Base-by-base conservation (phyloP, 768 basidiomycete genomes). In the Mycena amicta region DNA sequence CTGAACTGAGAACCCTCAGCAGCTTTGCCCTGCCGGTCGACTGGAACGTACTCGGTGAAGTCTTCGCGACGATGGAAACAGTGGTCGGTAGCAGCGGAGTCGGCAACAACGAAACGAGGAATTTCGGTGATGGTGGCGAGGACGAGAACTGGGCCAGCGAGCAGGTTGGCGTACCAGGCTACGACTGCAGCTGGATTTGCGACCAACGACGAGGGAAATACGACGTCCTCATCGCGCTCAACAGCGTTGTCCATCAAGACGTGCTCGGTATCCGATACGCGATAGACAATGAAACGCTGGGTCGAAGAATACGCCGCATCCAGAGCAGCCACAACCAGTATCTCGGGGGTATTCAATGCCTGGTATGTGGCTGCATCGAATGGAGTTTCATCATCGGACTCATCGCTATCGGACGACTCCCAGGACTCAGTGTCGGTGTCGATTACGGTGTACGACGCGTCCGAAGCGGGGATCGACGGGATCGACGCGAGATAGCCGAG, bases 71-170 rank as follows among this genome's bases (percentile, higher is more conserved):
- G 5, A 4, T 50, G 16, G 46, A 61, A 61, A 22, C 60, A 61
- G 16, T 61, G 60, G 8, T 61, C 60, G 3, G 55, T 61, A 1
- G 55, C 60, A 0, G 54, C 60, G 2, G 60, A 61, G 25, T 61
- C 60, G 2, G 51, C 31, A n/a, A 61, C 59, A 5, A 37, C 52
- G 52, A 37, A 26, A 30, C 20, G 20, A 8, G 43, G 43, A 8
- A 22, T 12, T 4, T 39, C 25, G n/a, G 33, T 23, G 13, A 4
- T 13, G 30, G 27, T 25, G n/a, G 52, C 33, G 16, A 41, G n/a
- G 13, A 5, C 30, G 28, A 29, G n/a, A 11, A 22, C 12, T 16
- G 4, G 11, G 23, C 20, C 50, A 5, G 45, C n/a, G 12, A 37
- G 40, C 2, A 50, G 23, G 0, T 18, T 30, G 4, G 58, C 4